Evolutionary conservation across 2,329 filamentous ascomycete genomes (phyloP).

Genomic region (Calonectria hawksworthii): DNA sequence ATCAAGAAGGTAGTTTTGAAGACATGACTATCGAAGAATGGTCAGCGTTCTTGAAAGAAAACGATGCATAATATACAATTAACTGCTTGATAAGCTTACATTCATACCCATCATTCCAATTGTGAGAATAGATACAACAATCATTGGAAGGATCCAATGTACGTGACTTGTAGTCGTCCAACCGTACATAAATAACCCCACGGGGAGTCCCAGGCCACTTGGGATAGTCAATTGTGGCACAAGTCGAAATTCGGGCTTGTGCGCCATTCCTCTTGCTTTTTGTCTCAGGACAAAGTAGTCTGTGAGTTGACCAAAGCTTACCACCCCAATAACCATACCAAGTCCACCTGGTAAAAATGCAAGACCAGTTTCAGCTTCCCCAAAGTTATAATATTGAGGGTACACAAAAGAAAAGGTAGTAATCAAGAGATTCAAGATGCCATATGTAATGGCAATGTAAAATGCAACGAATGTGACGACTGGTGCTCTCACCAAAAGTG

Average conservation of each 20-base stretch:
- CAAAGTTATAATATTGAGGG: constrained; percentile 69
- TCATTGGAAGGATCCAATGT: constrained; percentile 50
- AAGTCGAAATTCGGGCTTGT: constrained; percentile 45
- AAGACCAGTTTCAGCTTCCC: constrained; percentile 59
- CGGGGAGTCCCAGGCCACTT: constrained; percentile 39
- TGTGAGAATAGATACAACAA: constrained; percentile 61
- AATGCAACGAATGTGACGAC: constrained; percentile 20
- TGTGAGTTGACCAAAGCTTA: constrained; percentile 41
- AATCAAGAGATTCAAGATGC: neutral
- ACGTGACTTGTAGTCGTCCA: constrained; percentile 43
- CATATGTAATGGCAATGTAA: neutral
- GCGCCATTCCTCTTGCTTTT: constrained; percentile 30
- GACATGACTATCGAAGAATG: constrained; percentile 33
- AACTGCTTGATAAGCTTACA: constrained; percentile 35
- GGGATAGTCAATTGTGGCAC: constrained; percentile 43
- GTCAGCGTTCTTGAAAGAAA: neutral
- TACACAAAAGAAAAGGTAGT: constrained; percentile 31
- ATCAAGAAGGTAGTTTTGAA: constrained; percentile 56
- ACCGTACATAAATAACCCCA: constrained; percentile 47
- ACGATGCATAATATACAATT: neutral
- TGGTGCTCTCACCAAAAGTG: constrained; percentile 58
- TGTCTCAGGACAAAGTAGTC: constrained; percentile 46
- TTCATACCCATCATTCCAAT: constrained; percentile 58
- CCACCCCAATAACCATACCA: constrained; percentile 44
- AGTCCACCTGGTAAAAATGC: constrained; percentile 45